phyloP scores from a whole-genome alignment of 352 stramenopile genomes.

The Phytophthora uliginosa region DNA sequence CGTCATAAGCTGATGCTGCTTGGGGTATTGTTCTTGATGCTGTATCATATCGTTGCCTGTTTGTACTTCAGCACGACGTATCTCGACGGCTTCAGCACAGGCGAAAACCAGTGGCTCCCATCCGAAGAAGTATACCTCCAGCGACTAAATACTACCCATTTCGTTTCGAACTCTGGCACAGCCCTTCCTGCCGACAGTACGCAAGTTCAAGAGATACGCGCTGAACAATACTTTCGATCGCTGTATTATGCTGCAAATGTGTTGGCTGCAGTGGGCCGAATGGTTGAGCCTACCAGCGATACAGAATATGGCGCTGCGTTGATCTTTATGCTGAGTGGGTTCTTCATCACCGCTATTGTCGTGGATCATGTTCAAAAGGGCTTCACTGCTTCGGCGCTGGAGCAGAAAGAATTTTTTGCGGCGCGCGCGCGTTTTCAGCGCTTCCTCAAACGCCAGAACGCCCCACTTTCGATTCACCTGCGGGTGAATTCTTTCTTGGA shows the following conservation, averaged over 20 bases:
- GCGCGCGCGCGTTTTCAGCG: constrained; percentile 63
- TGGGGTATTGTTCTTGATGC: constrained; percentile 49
- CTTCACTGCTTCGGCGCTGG: constrained; percentile 72
- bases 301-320: constrained; percentile 56
- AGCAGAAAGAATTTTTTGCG: constrained; percentile 79
- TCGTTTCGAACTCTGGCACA: constrained; percentile 34
- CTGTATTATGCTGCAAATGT: constrained; percentile 72
- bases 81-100: constrained; percentile 52
- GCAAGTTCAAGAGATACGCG: constrained; percentile 41
- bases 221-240: constrained; percentile 65
- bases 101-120: constrained; percentile 57
- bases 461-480: constrained; percentile 58
- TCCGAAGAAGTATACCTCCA: constrained; percentile 53
- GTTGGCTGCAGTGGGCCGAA: constrained; percentile 49
- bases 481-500: constrained; percentile 76
- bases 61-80: constrained; percentile 62
- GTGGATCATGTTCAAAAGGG: constrained; percentile 79
- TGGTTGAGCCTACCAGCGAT: constrained; percentile 61
- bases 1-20: constrained; percentile 53
- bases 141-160: constrained; percentile 46
- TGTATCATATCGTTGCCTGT: constrained; percentile 67
- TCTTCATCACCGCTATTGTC: constrained; percentile 73
- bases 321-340: constrained; percentile 76
- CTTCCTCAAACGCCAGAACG: constrained; percentile 72
- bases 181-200: constrained; percentile 28